A percentile compares a stretch with the other conserved stretches of the same genome.
Conservation (phyloP, 2,329 filamentous ascomycete genomes). For the Madurella mycetomatis region DNA sequence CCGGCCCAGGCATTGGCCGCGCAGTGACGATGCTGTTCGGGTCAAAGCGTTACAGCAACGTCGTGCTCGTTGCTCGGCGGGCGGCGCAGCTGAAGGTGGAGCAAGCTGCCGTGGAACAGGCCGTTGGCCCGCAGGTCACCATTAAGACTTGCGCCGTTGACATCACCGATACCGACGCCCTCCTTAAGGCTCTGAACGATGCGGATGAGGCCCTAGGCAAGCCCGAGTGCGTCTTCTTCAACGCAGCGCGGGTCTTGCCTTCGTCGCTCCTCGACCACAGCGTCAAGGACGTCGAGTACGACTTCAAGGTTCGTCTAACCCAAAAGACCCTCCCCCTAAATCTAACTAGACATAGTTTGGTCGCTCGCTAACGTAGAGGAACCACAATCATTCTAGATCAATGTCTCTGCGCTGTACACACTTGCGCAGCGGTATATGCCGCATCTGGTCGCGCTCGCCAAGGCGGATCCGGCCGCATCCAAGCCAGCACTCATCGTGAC, state of each 20-base stretch:
- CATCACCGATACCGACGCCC: constrained; percentile 36
- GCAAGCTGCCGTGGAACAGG: constrained; percentile 38
- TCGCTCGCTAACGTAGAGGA: not conserved
- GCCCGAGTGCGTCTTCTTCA: constrained; percentile 49
- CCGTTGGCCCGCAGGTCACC: constrained; percentile 26
- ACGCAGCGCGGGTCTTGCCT: constrained; percentile 45
- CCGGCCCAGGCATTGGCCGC: constrained; percentile 46
- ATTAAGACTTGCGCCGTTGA: constrained; percentile 44
- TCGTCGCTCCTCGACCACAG: constrained; percentile 38
- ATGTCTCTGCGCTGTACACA: constrained; percentile 44
- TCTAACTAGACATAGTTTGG: too few relatives aligned
- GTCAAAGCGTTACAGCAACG: constrained; percentile 40
- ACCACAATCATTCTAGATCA: constrained; percentile 32
- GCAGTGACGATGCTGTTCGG: constrained; percentile 39
- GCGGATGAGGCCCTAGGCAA: constrained; percentile 38
- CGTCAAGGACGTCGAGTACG: constrained; percentile 43
- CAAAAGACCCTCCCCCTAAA: not conserved
- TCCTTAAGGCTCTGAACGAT: constrained; percentile 37
- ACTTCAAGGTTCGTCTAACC: constrained; percentile 40
- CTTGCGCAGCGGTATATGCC: constrained; percentile 46
- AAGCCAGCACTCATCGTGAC: constrained; percentile 47
- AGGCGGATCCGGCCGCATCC: constrained; percentile 22
- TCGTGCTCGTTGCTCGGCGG: constrained; percentile 46
- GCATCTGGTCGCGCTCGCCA: constrained; percentile 33
- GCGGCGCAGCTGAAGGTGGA: constrained; percentile 36